Percentiles rank a stretch among this genome's conserved stretches.
Evolutionary conservation across 495 filamentous ascomycete genomes (phyloP).

Genomic region (Hyphodiscus hymeniophilus): DNA sequence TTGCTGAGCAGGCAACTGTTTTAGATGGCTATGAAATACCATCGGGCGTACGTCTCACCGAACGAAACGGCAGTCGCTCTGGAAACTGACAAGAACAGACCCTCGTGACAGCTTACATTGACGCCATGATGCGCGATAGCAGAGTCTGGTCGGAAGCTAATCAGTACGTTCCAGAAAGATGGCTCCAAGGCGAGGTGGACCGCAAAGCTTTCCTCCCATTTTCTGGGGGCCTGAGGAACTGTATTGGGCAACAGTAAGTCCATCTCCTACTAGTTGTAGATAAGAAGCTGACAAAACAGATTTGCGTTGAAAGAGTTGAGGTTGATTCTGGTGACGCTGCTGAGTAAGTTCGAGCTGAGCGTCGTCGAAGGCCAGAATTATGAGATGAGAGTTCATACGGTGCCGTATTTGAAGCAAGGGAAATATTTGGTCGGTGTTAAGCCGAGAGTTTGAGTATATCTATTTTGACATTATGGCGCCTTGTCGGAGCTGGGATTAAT

Average conservation of each 20-base stretch:
- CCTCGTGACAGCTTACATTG: slow-evolving; percentile 6
- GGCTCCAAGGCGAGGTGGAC: slow-evolving; percentile 30
- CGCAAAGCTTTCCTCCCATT: slow-evolving; percentile 34
- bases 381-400: slow-evolving; percentile 18
- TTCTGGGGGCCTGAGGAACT: slow-evolving; percentile 39
- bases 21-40: slow-evolving; percentile 13
- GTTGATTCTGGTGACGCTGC: slow-evolving; percentile 11
- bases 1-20: slow-evolving; percentile 2
- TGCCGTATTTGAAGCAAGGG: slow-evolving; percentile 16
- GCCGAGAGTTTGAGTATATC: neutral
- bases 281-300: neutral
- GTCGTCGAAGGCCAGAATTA: slow-evolving; percentile 11
- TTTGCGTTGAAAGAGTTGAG: slow-evolving; percentile 17
- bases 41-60: slow-evolving; percentile 10
- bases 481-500: no score
- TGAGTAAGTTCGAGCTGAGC: slow-evolving; percentile 10
- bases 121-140: slow-evolving; percentile 2
- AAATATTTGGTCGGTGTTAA: slow-evolving; percentile 14
- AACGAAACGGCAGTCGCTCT: no score
- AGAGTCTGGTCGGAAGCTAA: slow-evolving; percentile 28
- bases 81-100: slow-evolving; percentile 1
- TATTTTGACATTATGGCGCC: no score
- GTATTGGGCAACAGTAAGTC: slow-evolving; percentile 37
- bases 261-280: neutral
- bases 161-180: slow-evolving; percentile 34